Conservation (phyloP, 1,139 yeast species). For the Lodderomyces jiufengensis region DNA sequence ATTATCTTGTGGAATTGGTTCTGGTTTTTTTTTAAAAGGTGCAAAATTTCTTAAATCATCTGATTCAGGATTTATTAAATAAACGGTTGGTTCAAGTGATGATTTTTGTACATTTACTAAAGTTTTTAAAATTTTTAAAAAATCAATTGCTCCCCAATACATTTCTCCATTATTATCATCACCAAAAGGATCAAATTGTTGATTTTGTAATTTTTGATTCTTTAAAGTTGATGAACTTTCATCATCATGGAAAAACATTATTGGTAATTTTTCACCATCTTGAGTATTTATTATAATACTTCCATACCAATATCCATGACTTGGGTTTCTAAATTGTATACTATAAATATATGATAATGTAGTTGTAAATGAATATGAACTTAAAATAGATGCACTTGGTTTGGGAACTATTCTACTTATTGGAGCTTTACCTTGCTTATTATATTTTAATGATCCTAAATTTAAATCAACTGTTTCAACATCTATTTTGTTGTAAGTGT, state of each 20-base stretch:
- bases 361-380: slow-evolving; percentile 64
- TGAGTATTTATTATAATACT: slow-evolving; percentile 70
- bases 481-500: slow-evolving; percentile 52
- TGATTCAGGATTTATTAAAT: slow-evolving; percentile 74
- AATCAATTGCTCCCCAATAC: slow-evolving; percentile 91
- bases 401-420: slow-evolving; percentile 36
- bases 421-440: slow-evolving; percentile 12
- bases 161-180: slow-evolving; percentile 50
- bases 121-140: slow-evolving; percentile 51
- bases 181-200: slow-evolving; percentile 73
- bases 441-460: slow-evolving; percentile 19
- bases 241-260: slow-evolving; percentile 88
- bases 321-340: slow-evolving; percentile 78
- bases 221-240: slow-evolving; percentile 71
- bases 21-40: slow-evolving; percentile 38
- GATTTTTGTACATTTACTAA: slow-evolving; percentile 65
- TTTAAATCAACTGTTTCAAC: slow-evolving; percentile 29
- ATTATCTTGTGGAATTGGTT: slow-evolving; percentile 13
- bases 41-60: slow-evolving; percentile 77
- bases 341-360: slow-evolving; percentile 65
- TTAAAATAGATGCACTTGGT: slow-evolving; percentile 50
- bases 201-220: slow-evolving; percentile 55
- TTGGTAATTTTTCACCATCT: slow-evolving; percentile 70
- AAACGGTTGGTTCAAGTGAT: slow-evolving; percentile 66
- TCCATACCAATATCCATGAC: slow-evolving; percentile 90